Percentiles rank a stretch among this genome's conserved stretches.
These are phyloP conservation scores for Actinomortierella wolfii DNA, from an alignment of 371 early-diverging fungal genomes.

Conservation along the genomic window DNA sequence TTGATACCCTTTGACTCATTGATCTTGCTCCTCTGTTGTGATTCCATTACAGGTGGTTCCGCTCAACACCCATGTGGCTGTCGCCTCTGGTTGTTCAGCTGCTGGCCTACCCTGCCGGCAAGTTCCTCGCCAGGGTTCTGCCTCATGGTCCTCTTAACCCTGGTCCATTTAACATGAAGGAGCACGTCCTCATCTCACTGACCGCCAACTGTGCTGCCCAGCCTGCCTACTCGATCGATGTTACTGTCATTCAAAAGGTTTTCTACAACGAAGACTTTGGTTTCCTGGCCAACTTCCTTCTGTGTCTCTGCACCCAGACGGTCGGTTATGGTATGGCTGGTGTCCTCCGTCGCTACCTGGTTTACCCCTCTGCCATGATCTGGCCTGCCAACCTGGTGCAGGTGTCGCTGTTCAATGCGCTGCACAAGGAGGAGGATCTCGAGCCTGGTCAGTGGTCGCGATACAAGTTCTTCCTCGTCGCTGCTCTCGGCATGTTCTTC, in stretches of 20 bases:
- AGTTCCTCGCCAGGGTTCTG: slow-evolving; percentile 54
- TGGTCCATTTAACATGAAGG: slow-evolving; percentile 80
- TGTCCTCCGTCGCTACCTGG: slow-evolving; percentile 69
- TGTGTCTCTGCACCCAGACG: slow-evolving; percentile 67
- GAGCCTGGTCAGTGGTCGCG: slow-evolving; percentile 47
- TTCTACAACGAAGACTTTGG: slow-evolving; percentile 67
- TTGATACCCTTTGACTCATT: not conserved
- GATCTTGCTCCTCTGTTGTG: not conserved
- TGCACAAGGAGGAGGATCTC: slow-evolving; percentile 55
- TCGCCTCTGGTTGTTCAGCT: slow-evolving; percentile 65
- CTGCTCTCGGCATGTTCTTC: slow-evolving; percentile 52
- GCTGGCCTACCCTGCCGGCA: slow-evolving; percentile 69
- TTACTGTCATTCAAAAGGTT: slow-evolving; percentile 67
- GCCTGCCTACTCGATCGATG: slow-evolving; percentile 73
- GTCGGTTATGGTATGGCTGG: slow-evolving; percentile 88
- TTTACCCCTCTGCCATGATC: slow-evolving; percentile 78
- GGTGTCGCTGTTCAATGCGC: slow-evolving; percentile 70
- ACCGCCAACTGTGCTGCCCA: slow-evolving; percentile 63
- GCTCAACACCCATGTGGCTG: slow-evolving; percentile 63
- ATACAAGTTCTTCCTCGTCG: slow-evolving; percentile 65
- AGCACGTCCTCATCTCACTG: slow-evolving; percentile 72
- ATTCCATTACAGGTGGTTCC: slow-evolving; percentile 54
- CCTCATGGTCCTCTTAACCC: slow-evolving; percentile 68
- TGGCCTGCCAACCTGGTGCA: slow-evolving; percentile 81
- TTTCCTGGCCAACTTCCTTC: slow-evolving; percentile 57